Percentiles rank a stretch among this genome's conserved stretches.
These are phyloP conservation scores for Endocarpon pusillum DNA, from an alignment of 495 filamentous ascomycete genomes.

Conservation along the genomic window DNA sequence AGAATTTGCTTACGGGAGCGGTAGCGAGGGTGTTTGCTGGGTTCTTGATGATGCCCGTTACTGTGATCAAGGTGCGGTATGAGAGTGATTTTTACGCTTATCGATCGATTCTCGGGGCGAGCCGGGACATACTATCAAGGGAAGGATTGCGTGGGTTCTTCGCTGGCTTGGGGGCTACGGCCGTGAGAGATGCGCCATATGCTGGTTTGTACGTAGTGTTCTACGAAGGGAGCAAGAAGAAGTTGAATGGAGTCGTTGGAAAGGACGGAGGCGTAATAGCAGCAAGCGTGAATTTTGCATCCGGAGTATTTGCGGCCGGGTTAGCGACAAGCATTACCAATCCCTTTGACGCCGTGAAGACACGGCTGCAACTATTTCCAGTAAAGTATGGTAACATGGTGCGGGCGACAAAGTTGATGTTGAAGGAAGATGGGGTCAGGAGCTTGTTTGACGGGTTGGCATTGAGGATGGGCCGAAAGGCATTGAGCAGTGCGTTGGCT, in stretches of 20 bases:
- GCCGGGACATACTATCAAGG: slow-evolving; percentile 49
- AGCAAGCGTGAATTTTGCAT: slow-evolving; percentile 56
- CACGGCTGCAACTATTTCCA: slow-evolving; percentile 79
- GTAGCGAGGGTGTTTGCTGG: slow-evolving; percentile 70
- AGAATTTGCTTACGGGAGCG: slow-evolving; percentile 74
- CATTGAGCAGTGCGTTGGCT: slow-evolving; percentile 73
- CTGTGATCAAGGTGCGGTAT: slow-evolving; percentile 91
- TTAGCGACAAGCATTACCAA: slow-evolving; percentile 79
- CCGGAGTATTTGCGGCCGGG: slow-evolving; percentile 61
- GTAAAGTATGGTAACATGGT: slow-evolving; percentile 71
- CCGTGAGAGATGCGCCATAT: slow-evolving; percentile 85
- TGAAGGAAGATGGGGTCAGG: slow-evolving; percentile 62
- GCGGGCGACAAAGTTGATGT: slow-evolving; percentile 54
- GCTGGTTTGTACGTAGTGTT: slow-evolving; percentile 88
- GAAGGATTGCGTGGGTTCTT: slow-evolving; percentile 82
- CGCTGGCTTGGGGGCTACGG: slow-evolving; percentile 82
- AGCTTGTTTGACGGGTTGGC: slow-evolving; percentile 77
- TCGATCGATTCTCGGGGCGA: slow-evolving; percentile 53
- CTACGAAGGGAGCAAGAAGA: slow-evolving; percentile 76
- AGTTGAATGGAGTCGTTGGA: slow-evolving; percentile 18
- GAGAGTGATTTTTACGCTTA: slow-evolving; percentile 77
- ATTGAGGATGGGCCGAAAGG: slow-evolving; percentile 80
- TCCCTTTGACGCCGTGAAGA: slow-evolving; percentile 94
- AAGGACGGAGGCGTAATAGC: slow-evolving; percentile 2
- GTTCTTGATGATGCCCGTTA: slow-evolving; percentile 89